Evolutionary conservation across 169 alveolate species (phyloP), one percentile per base, ranked within the genome.

Genomic region (Cryptosporidium sp.): DNA sequence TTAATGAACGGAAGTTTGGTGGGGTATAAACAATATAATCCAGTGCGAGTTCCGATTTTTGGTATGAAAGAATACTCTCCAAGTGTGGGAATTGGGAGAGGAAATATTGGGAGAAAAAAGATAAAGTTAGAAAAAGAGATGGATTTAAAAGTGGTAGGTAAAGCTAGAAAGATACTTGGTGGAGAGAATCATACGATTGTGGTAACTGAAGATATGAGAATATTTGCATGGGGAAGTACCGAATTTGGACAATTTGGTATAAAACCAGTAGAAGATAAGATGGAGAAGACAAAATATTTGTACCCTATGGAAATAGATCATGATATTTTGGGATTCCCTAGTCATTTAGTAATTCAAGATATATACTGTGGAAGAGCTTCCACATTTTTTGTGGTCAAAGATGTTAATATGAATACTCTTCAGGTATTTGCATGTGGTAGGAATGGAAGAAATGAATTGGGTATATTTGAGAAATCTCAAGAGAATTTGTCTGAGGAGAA

Each of bases 381-480:
- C 45, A 95, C 96, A 26, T 95, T 93, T 84, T 69, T 95, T 37
- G 96, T 93, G 48, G 85, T 94, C 9, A 93, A 92, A 12, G 93
- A 93, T 52, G 91, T 93, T 0, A 55, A 29, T 14, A 92, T 84
- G 26, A 35, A 65, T 12, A 33, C 91, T n/a, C 31, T 80, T n/a
- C 92, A 93, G 48, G 85, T 95, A 3, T 95, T 91, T 80, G 97
- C 94, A 23, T 92, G 94, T 35, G 97, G 97, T 29, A 93, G 97
- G 59, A 95, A 95, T 85, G 97, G 96, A 0, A 94, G 94, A 61
- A 95, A 95, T 2, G 96, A 94, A 70, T 86, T 94, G 41, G 97
- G 97, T 18, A 85, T 91, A 4, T 92, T 92, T 23, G 45, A 55
- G 75, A 70, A 41, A 43, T 21, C 26, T 71, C 7, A 50, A 43